Evolutionary conservation across 805 yeast genomes (phyloP), one percentile per base, ranked within the genome.

Genomic region (Ogataea trehaloabstinens): DNA sequence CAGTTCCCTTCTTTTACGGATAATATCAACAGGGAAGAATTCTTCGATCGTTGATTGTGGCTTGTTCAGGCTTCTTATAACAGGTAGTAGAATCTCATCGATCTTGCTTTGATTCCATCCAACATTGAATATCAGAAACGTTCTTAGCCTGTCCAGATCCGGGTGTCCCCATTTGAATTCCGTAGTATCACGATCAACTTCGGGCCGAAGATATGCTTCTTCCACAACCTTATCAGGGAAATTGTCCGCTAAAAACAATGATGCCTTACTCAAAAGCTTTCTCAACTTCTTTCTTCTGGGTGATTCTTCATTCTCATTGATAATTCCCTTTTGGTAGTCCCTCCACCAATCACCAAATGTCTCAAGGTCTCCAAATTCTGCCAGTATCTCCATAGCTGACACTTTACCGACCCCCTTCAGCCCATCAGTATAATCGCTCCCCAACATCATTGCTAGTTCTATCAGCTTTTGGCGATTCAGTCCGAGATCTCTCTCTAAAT

Each of bases 341-440:
- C 60, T 64, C 83, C 74, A 78, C 88, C 91, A 85, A 47, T 53
- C 49, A 19, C 63, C 72, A 68, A 69, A 75, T 54, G 24, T 53
- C 7, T 53, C 45, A 28, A 77, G 40, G 19, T 46, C 44, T 1
- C 75, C 78, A 63, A 91, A 93, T 51, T 90, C 95, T 0, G 95
- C 95, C 24, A 93, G 53, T 15, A 93, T 76, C 59, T 93, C 97
- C 78, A 88, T 78, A 0, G 95, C 93, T 15, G 82, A 73, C 1
- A 93, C 98, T 0, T 96, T 96, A 1, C 99, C 99, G 43, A 93
- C 74, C 2, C 98, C 95, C 41, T 85, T 82, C 24, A 93, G 63
- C 0, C 99, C 99, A 37, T 82, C 86, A 0, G 99, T 90, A 58
- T 93, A 93, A 64, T 93, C 99, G 60, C 96, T 87, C 0, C 99